These are phyloP conservation scores for Salvia hispanica DNA, from an alignment of 257 asterid genomes.

Conservation along the genomic window DNA sequence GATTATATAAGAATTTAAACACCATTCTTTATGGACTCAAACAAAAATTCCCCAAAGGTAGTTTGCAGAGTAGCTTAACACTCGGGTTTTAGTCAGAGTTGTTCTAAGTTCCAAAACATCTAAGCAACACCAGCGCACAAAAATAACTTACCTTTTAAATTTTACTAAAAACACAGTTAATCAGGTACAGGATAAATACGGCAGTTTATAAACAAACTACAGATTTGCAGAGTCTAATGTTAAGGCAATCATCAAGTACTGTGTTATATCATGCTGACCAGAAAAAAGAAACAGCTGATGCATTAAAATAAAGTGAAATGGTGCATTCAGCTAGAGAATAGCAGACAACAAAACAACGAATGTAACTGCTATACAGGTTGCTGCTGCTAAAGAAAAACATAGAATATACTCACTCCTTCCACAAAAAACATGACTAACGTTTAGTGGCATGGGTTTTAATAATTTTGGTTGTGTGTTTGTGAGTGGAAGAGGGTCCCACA, in stretches of 20 bases:
- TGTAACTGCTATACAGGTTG: conserved; percentile 7
- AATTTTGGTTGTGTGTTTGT: no score
- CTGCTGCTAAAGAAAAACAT: conserved; percentile 11
- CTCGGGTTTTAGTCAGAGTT: conserved; percentile 10
- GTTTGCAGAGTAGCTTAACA: conserved; percentile 11
- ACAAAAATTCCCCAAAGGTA: conserved; percentile 12
- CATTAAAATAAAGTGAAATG: conserved; percentile 6
- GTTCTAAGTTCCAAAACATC: conserved; percentile 10
- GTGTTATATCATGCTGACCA: background rate
- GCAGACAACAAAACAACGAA: conserved; percentile 19
- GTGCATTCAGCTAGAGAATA: conserved; percentile 21
- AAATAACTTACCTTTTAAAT: conserved; percentile 6
- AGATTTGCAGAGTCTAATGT: background rate
- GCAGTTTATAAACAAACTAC: background rate
- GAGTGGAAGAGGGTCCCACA: no score
- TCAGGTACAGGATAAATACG: background rate
- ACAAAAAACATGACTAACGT: no score
- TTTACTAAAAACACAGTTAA: conserved; percentile 9
- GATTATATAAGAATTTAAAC: conserved; percentile 13
- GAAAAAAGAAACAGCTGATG: background rate
- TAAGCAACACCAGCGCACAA: conserved; percentile 21
- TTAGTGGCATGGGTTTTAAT: no score
- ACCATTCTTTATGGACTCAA: background rate
- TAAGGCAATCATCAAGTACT: conserved; percentile 1
- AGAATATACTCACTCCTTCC: background rate